Evolutionary conservation across 2,329 filamentous ascomycete species (phyloP), one percentile per base, ranked within the genome.

Genomic region (Ophiocordyceps robertsii): DNA sequence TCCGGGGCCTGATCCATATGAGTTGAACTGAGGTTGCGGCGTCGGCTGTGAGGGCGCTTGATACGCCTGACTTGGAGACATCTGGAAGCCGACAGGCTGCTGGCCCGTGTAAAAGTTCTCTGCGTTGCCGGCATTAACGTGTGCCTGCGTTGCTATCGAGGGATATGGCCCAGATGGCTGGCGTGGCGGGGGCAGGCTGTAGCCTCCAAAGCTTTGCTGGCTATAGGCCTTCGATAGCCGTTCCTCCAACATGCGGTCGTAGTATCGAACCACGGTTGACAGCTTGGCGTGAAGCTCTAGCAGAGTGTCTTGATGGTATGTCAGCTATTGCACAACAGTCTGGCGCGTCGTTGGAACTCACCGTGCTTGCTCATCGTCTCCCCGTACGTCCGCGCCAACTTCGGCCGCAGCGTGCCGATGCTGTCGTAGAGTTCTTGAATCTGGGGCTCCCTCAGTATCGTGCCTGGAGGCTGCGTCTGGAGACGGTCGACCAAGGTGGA

Each of bases 331-430:
- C 16, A 29, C 12, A 29, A 29, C 17, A 12, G 39, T 9, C 10
- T 19, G 14, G 16, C 13, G 2, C 39, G 14, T 5, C 7, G 17
- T 12, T 9, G 7, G n/a, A 17, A 29, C 41, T 58, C 67, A 86
- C 86, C 89, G 61, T 96, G 92, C 63, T 98, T 98, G 75, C 92
- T 96, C 92, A 98, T 96, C 0, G 92, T 95, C 66, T 98, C 92
- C 43, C 92, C 92, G 57, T 96, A 95, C 0, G 90, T 95, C 44
- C 92, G 77, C 5, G 92, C 92, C 43, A 98, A 70, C 61, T 98
- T 98, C 2, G 92, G 92, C 40, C 92, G 77, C 48, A 98, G 67
- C 14, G 87, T 75, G n/a, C 90, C 88, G 53, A 98, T 96, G 53
- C 89, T 93, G 56, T 96, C 92, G 59, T 98, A 98, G 5, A 98